Evolutionary conservation across 352 stramenopile species (phyloP).

Genomic region (Pythium coloratum): DNA sequence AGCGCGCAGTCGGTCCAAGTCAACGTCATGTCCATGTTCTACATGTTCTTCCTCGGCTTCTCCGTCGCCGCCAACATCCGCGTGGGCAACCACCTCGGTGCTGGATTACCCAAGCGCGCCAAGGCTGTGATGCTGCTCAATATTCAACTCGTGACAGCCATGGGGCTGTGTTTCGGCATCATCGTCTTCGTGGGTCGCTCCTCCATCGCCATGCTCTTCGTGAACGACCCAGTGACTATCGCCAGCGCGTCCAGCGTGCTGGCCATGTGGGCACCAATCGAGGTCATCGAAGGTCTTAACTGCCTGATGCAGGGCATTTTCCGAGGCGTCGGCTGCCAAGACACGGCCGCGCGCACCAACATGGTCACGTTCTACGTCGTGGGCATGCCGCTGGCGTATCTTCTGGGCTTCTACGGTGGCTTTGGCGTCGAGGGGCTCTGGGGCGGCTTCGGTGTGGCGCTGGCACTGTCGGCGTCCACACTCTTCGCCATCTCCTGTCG

Average conservation of each 20-base stretch:
- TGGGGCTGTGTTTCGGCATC: conserved; percentile 36
- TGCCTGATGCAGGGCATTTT: conserved; percentile 73
- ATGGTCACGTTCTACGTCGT: conserved; percentile 75
- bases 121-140: conserved; percentile 48
- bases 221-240: conserved; percentile 42
- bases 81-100: conserved; percentile 76
- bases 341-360: conserved; percentile 69
- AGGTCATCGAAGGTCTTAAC: conserved; percentile 80
- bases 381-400: conserved; percentile 62
- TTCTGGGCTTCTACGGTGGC: conserved; percentile 53
- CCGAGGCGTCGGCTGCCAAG: conserved; percentile 63
- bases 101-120: conserved; percentile 59
- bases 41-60: conserved; percentile 78
- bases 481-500: conserved; percentile 32
- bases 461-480: conserved; percentile 34
- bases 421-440: conserved; percentile 72
- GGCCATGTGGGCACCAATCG: conserved; percentile 62
- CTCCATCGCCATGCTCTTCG: conserved; percentile 46
- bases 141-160: conserved; percentile 30
- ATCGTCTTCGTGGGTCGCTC: conserved; percentile 46
- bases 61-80: conserved; percentile 68
- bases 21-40: conserved; percentile 66
- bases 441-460: conserved; percentile 67
- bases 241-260: conserved; percentile 46
- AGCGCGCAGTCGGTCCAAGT: conserved; percentile 74